Percentiles rank a stretch among this genome's conserved stretches.
Conservation (phyloP, 306 rosid genomes). For the Corylus avellana region DNA sequence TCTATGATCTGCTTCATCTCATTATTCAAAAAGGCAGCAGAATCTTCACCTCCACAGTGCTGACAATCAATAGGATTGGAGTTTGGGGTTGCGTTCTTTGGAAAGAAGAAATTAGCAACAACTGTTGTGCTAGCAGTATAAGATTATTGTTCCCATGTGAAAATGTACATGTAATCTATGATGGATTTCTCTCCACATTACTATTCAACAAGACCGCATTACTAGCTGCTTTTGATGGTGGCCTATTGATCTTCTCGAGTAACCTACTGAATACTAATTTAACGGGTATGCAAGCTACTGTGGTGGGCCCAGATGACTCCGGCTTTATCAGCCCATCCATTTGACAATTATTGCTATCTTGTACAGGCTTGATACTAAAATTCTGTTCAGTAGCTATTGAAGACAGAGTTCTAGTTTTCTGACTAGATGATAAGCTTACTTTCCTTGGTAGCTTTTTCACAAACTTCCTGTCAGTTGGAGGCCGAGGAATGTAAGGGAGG, state of each 20-base stretch:
- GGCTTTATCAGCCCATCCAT: slow-evolving; percentile 71
- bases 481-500: slow-evolving; percentile 34
- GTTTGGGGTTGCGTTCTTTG: slow-evolving; percentile 23
- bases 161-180: slow-evolving; percentile 79
- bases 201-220: slow-evolving; percentile 60
- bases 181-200: slow-evolving; percentile 56
- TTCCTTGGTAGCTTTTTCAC: slow-evolving; percentile 61
- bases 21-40: slow-evolving; percentile 8
- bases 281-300: slow-evolving; percentile 98
- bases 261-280: slow-evolving; percentile 92
- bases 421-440: slow-evolving; percentile 71
- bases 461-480: slow-evolving; percentile 56
- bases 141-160: slow-evolving; percentile 56
- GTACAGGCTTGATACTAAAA: slow-evolving; percentile 51
- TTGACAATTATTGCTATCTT: slow-evolving; percentile 48
- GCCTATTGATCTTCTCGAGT: slow-evolving; percentile 98
- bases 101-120: slow-evolving; percentile 39
- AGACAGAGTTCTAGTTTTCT: slow-evolving; percentile 93
- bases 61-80: slow-evolving; percentile 26
- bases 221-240: slow-evolving; percentile 68
- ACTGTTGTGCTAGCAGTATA: slow-evolving; percentile 40
- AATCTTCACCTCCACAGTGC: slow-evolving; percentile 24
- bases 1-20: slow-evolving; percentile 4
- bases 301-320: slow-evolving; percentile 65
- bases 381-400: slow-evolving; percentile 70